Conservation (phyloP, 1,139 yeast genomes). For the Lodderomyces theae region DNA sequence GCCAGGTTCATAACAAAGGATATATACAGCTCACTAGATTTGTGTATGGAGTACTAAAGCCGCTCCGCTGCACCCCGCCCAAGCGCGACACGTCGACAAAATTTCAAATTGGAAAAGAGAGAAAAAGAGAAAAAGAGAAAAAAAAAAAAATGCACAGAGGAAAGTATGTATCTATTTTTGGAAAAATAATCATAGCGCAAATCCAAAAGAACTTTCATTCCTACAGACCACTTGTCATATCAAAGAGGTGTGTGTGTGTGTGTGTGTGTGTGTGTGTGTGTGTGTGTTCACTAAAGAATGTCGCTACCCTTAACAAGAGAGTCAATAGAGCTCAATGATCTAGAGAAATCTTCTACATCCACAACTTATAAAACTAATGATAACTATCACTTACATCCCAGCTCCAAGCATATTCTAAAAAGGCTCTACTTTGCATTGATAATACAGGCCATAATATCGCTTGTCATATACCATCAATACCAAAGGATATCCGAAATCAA, state of each 20-base stretch:
- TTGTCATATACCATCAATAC: constrained; percentile 29
- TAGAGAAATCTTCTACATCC: constrained; percentile 14
- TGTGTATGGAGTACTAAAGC: too few relatives aligned
- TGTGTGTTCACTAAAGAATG: constrained; percentile 7
- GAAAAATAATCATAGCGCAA: too few relatives aligned
- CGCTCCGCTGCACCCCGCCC: too few relatives aligned
- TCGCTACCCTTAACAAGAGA: constrained; percentile 15
- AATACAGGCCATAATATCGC: constrained; percentile 23
- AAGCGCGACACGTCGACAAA: constrained; percentile 1
- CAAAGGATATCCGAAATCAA: constrained; percentile 20
- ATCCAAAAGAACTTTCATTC: too few relatives aligned
- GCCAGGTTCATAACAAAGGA: too few relatives aligned
- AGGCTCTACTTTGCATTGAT: constrained; percentile 19
- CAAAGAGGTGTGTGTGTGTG: too few relatives aligned
- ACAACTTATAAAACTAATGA: not conserved
- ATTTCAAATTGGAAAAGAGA: not conserved
- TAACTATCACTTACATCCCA: constrained; percentile 20
- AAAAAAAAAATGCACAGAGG: too few relatives aligned
- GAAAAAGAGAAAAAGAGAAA: not conserved
- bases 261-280: too few relatives aligned
- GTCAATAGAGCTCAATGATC: constrained; percentile 11
- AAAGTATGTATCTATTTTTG: too few relatives aligned
- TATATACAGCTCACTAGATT: too few relatives aligned
- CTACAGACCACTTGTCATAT: too few relatives aligned
- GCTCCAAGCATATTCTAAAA: constrained; percentile 18